Conservation (phyloP, 2,329 filamentous ascomycete species). For the Verticillium tricorpus region DNA sequence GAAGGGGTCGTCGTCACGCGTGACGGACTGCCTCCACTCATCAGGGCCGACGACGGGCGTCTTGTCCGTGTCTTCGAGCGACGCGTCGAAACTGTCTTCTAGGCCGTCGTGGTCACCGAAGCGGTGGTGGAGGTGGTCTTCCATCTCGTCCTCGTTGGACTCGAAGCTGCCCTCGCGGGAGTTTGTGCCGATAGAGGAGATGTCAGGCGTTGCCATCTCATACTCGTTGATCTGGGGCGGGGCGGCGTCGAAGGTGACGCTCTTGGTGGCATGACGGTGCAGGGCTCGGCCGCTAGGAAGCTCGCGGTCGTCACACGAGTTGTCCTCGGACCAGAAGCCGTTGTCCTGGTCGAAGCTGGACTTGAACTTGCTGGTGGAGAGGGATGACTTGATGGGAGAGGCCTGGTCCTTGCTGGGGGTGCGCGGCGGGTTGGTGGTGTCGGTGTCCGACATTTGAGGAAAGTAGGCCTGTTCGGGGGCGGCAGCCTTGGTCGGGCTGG, state of each 20-base stretch:
- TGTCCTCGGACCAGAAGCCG: constrained; percentile 64
- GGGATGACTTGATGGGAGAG: constrained; percentile 86
- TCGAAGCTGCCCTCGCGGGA: constrained; percentile 94
- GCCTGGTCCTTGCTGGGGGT: constrained; percentile 65
- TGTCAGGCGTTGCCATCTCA: constrained; percentile 93
- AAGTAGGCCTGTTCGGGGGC: constrained; percentile 4
- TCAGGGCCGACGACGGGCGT: constrained; percentile 97
- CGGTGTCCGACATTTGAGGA: constrained; percentile 4
- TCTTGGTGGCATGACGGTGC: constrained; percentile 79
- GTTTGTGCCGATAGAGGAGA: constrained; percentile 85
- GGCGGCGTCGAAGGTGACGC: constrained; percentile 91
- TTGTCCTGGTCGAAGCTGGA: constrained; percentile 66
- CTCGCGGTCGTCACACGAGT: constrained; percentile 51
- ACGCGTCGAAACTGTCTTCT: constrained; percentile 93
- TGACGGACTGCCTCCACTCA: constrained; percentile 71
- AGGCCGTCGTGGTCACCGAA: constrained; percentile 55
- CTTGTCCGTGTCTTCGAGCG: constrained; percentile 92
- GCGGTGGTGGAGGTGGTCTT: constrained; percentile 53
- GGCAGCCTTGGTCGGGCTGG: constrained; percentile 19
- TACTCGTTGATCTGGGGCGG: constrained; percentile 97
- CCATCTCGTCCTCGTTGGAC: constrained; percentile 71
- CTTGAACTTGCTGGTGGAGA: constrained; percentile 65
- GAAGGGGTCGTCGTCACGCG: constrained; percentile 58
- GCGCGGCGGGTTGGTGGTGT: constrained; percentile 24
- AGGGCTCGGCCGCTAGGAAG: constrained; percentile 62